These are phyloP conservation scores for Wickerhamomyces hampshirensis DNA, from an alignment of 805 yeast genomes.

Conservation along the genomic window DNA sequence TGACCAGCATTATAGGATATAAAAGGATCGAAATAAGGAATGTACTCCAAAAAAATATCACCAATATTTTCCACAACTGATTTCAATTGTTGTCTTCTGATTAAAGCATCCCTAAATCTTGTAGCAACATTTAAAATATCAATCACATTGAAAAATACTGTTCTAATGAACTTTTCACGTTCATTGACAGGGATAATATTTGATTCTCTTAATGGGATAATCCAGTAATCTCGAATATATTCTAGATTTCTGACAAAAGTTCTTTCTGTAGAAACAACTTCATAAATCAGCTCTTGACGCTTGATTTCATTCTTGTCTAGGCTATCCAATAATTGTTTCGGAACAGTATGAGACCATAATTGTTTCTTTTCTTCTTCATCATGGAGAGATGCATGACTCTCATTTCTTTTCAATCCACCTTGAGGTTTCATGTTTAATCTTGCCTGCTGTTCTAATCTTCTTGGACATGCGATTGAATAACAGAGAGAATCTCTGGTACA, in stretches of 20 bases:
- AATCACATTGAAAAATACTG: slow-evolving; percentile 85
- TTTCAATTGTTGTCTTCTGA: slow-evolving; percentile 78
- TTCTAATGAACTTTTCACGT: slow-evolving; percentile 84
- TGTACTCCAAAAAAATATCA: slow-evolving; percentile 78
- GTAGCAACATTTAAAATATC: slow-evolving; percentile 83
- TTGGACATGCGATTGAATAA: slow-evolving; percentile 94
- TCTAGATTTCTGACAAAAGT: slow-evolving; percentile 94
- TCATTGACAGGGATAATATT: slow-evolving; percentile 85
- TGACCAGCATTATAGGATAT: slow-evolving; percentile 91
- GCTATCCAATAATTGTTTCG: slow-evolving; percentile 69
- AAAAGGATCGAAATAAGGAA: slow-evolving; percentile 88
- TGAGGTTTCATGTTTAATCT: slow-evolving; percentile 83
- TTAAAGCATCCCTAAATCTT: slow-evolving; percentile 81
- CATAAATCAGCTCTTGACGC: slow-evolving; percentile 93
- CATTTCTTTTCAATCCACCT: slow-evolving; percentile 78
- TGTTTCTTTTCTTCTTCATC: slow-evolving; percentile 79
- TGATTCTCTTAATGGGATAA: slow-evolving; percentile 82
- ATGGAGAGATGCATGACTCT: slow-evolving; percentile 59
- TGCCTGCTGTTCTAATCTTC: slow-evolving; percentile 93
- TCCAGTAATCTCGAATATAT: slow-evolving; percentile 89
- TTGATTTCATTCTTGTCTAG: slow-evolving; percentile 82
- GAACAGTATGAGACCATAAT: slow-evolving; percentile 91
- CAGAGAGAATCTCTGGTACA: slow-evolving; percentile 86
- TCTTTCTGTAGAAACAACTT: slow-evolving; percentile 88
- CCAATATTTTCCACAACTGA: slow-evolving; percentile 85